Conservation (phyloP, 2,329 filamentous ascomycete genomes). For the Fusarium sublunatum region DNA sequence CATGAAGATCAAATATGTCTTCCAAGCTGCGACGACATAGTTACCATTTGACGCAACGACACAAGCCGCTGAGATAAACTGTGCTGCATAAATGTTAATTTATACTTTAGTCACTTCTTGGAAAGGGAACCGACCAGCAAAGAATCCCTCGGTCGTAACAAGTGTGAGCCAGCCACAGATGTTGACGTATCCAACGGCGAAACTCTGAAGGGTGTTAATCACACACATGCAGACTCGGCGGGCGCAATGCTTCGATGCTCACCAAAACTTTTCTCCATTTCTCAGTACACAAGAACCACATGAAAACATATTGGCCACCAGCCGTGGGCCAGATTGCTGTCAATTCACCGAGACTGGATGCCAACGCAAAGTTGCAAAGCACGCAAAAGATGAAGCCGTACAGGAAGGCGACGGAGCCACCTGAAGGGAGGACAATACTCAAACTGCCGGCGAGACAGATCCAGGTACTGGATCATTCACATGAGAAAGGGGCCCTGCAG, state of each 20-base stretch:
- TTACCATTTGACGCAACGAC: conserved; percentile 54
- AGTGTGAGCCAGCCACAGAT: conserved; percentile 60
- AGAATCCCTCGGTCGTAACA: conserved; percentile 57
- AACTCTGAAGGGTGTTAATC: conserved; percentile 48
- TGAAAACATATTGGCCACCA: conserved; percentile 60
- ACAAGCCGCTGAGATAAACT: conserved; percentile 57
- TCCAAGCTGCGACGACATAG: conserved; percentile 53
- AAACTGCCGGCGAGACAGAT: conserved; percentile 56
- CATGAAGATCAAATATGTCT: conserved; percentile 58
- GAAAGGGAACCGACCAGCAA: conserved; percentile 49
- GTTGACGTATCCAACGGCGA: conserved; percentile 56
- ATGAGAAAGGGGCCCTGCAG: neutral
- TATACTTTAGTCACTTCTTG: rapidly evolving
- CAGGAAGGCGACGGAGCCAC: conserved; percentile 55
- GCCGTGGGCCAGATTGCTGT: conserved; percentile 59
- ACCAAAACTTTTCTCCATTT: conserved; percentile 55
- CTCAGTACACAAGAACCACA: conserved; percentile 54
- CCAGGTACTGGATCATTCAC: conserved; percentile 34
- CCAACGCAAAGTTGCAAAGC: conserved; percentile 57
- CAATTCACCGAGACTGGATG: conserved; percentile 57
- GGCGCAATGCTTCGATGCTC: rapidly evolving
- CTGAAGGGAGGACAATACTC: conserved; percentile 55
- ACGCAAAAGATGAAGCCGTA: conserved; percentile 61
- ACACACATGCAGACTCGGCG: neutral
- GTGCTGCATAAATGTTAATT: conserved; percentile 46